Conservation (phyloP, 441 rosid genomes). For the Jatropha multifida region DNA sequence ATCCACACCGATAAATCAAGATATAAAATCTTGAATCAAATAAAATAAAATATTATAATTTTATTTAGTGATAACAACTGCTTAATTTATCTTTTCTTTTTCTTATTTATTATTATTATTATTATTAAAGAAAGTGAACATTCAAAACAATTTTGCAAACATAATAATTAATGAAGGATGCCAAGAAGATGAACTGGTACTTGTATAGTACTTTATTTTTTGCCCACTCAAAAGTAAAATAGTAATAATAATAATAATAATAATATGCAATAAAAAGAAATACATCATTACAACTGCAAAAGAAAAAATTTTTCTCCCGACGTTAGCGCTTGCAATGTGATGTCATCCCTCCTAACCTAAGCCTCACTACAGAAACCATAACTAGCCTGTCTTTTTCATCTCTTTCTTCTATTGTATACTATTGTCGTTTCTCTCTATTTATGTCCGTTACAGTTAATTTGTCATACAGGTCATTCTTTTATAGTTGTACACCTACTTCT, state of each 20-base stretch:
- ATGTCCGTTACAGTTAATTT: constrained; percentile 2
- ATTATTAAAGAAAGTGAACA: too few species aligned
- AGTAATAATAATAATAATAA: neutral
- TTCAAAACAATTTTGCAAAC: neutral
- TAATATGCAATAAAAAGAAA: neutral
- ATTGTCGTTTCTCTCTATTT: neutral
- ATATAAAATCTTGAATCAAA: too few species aligned
- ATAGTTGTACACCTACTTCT: neutral
- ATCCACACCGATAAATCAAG: too few species aligned
- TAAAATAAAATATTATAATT: too few species aligned
- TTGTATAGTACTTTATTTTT: neutral
- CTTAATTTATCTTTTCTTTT: too few species aligned
- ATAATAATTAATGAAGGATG: neutral
- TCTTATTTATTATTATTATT: too few species aligned
- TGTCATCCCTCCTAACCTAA: constrained; percentile 4
- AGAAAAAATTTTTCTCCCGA: constrained; percentile 31
- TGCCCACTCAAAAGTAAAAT: neutral
- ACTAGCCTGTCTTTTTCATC: too few species aligned
- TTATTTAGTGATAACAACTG: too few species aligned
- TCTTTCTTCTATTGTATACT: neutral
- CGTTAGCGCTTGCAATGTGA: constrained; percentile 16
- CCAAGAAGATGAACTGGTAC: neutral
- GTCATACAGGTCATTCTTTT: constrained; percentile 21
- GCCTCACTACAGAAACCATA: constrained; percentile 24
- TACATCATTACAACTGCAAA: constrained; percentile 23